These are phyloP conservation scores for Lithohypha guttulata DNA, from an alignment of 2,329 filamentous ascomycete genomes.

Conservation along the genomic window DNA sequence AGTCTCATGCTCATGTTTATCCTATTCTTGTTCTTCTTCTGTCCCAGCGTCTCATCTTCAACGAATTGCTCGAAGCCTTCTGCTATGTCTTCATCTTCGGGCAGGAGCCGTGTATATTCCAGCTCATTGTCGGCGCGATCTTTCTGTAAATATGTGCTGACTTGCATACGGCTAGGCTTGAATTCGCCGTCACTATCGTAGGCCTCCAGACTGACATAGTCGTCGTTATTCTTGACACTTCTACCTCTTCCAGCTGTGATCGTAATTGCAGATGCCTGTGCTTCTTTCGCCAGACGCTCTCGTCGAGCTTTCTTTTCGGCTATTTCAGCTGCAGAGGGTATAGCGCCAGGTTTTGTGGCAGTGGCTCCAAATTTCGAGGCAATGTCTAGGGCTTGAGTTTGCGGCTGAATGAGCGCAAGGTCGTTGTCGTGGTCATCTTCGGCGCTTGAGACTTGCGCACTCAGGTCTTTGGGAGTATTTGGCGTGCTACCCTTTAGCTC, in stretches of 20 bases:
- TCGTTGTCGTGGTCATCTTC: slow-evolving; percentile 12
- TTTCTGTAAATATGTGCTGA: slow-evolving; percentile 23
- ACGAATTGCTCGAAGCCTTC: slow-evolving; percentile 92
- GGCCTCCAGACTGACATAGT: slow-evolving; percentile 35
- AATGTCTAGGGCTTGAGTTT: slow-evolving; percentile 38
- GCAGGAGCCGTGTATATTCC: slow-evolving; percentile 61
- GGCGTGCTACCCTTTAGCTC: slow-evolving; percentile 80
- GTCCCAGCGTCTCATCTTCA: slow-evolving; percentile 62
- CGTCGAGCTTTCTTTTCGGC: slow-evolving; percentile 82
- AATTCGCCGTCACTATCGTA: slow-evolving; percentile 21
- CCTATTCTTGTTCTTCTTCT: slow-evolving; percentile 61
- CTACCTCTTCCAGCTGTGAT: background rate
- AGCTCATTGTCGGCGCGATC: slow-evolving; percentile 45
- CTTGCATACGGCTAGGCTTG: slow-evolving; percentile 25
- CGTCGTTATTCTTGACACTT: slow-evolving; percentile 12
- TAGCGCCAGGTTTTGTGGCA: slow-evolving; percentile 31
- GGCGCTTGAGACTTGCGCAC: slow-evolving; percentile 25
- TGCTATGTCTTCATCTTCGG: slow-evolving; percentile 81
- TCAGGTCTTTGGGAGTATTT: slow-evolving; percentile 60
- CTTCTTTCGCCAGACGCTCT: slow-evolving; percentile 64
- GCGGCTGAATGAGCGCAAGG: slow-evolving; percentile 12
- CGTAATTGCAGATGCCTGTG: slow-evolving; percentile 25
- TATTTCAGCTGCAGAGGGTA: slow-evolving; percentile 77
- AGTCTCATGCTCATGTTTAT: slow-evolving; percentile 46
- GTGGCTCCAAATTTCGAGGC: slow-evolving; percentile 38